Conservation (phyloP, 2,329 filamentous ascomycete genomes). For the Phoma sp. region DNA sequence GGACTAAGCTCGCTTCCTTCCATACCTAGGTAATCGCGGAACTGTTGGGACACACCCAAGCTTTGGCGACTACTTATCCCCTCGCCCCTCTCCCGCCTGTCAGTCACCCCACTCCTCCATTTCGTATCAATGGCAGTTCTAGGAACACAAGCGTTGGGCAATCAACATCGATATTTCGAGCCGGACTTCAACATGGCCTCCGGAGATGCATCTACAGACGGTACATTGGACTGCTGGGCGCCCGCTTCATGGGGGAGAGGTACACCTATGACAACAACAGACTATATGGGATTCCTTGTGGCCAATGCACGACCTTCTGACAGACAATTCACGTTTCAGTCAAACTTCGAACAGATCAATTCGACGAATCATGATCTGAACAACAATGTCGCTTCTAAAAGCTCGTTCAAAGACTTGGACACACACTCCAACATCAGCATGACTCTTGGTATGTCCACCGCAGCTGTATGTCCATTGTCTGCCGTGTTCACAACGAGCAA, state of each 20-base stretch:
- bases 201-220: not conserved
- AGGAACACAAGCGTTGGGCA: not conserved
- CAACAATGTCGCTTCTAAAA: not conserved
- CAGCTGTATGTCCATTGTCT: not conserved
- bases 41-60: not conserved
- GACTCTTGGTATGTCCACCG: not conserved
- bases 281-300: not conserved
- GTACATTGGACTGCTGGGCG: conserved; percentile 1
- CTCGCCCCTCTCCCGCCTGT: not conserved
- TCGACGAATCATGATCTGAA: not conserved
- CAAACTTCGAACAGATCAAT: not conserved
- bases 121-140: conserved; percentile 10
- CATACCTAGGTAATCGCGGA: not conserved
- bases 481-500: conserved; percentile 13
- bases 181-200: not conserved
- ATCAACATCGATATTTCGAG: not conserved
- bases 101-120: not conserved
- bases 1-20: not conserved
- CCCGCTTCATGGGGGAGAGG: not conserved
- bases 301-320: not conserved
- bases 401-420: not conserved
- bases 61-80: not conserved
- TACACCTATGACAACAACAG: not conserved
- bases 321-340: not conserved
- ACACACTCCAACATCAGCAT: not conserved